phyloP scores from a whole-genome alignment of 345 rosid genomes.

The Pelargonium nanum region DNA sequence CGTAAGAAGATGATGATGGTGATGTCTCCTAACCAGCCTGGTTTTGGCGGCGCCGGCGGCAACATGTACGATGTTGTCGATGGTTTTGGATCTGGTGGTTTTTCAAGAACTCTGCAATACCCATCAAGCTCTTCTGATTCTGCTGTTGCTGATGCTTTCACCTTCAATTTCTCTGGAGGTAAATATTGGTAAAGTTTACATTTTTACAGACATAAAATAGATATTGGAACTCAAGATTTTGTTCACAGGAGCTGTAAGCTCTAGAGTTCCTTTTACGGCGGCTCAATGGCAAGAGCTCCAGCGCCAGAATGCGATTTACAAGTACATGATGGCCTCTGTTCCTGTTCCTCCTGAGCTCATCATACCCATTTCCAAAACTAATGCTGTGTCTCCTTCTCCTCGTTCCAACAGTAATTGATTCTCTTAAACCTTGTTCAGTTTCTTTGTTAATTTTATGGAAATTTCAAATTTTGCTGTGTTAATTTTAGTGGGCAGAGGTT shows the following conservation, averaged over 20 bases:
- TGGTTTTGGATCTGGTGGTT: slow-evolving; percentile 10
- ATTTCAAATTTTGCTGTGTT: neutral
- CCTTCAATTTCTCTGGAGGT: slow-evolving; percentile 25
- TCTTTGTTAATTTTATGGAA: neutral
- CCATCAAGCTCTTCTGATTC: slow-evolving; percentile 6
- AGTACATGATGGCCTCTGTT: slow-evolving; percentile 43
- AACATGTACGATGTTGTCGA: slow-evolving; percentile 32
- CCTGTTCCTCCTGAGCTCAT: slow-evolving; percentile 53
- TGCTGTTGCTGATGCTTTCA: slow-evolving; percentile 19
- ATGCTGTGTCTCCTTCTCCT: slow-evolving; percentile 11
- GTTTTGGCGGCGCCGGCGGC: slow-evolving; percentile 11
- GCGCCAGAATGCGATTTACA: slow-evolving; percentile 41
- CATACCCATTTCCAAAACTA: slow-evolving; percentile 24
- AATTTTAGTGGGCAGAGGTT: slow-evolving; percentile 13
- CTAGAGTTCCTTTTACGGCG: slow-evolving; percentile 35
- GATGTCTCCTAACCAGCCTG: slow-evolving; percentile 1
- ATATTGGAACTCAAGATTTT: too few relatives aligned
- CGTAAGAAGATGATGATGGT: slow-evolving; percentile 1
- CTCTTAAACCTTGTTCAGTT: neutral
- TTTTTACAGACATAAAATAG: too few relatives aligned
- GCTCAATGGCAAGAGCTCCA: slow-evolving; percentile 56
- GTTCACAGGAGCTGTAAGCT: slow-evolving; percentile 25
- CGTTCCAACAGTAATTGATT: slow-evolving; percentile 16
- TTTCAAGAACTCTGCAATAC: slow-evolving; percentile 11
- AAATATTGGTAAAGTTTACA: slow-evolving; percentile 20